Percentiles rank a stretch among this genome's conserved stretches.
Conservation (phyloP, 2,329 filamentous ascomycete genomes). For the Domatiomyces catenatus region DNA sequence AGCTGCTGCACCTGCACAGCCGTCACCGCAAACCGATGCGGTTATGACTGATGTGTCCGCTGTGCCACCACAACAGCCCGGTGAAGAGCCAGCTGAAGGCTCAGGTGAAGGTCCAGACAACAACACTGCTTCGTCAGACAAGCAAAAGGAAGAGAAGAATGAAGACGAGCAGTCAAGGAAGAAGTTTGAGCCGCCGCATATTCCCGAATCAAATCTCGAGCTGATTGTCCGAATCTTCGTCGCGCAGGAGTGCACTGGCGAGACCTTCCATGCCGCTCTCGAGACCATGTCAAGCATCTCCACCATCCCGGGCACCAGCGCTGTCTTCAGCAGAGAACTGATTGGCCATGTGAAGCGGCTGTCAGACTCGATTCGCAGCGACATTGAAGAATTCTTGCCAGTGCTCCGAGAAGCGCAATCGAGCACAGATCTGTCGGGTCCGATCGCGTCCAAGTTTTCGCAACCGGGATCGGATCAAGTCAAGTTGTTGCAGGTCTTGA, state of each 20-base stretch:
- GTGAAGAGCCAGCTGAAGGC: constrained; percentile 16
- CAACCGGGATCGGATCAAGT: constrained; percentile 92
- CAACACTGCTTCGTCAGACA: background rate
- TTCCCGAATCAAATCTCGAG: constrained; percentile 77
- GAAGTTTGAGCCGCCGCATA: constrained; percentile 61
- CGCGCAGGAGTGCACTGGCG: constrained; percentile 87
- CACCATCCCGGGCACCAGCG: constrained; percentile 75
- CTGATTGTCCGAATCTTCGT: constrained; percentile 95
- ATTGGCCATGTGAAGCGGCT: constrained; percentile 72
- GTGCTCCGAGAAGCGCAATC: constrained; percentile 77
- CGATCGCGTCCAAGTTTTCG: constrained; percentile 89
- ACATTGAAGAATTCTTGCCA: constrained; percentile 69
- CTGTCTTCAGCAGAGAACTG: constrained; percentile 82
- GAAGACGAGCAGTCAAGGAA: constrained; percentile 41
- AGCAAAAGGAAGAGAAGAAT: constrained; percentile 14
- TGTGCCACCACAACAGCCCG: constrained; percentile 4
- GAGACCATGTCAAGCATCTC: constrained; percentile 98
- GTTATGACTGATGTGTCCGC: constrained; percentile 24
- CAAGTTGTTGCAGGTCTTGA: constrained; percentile 80
- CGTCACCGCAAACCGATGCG: constrained; percentile 22
- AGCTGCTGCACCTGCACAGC: constrained; percentile 26
- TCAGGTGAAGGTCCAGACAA: constrained; percentile 2
- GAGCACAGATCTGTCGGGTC: constrained; percentile 86
- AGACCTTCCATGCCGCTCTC: constrained; percentile 94
- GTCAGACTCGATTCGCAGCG: constrained; percentile 67